Percentiles rank a stretch among this genome's conserved stretches.
These are phyloP conservation scores for Paramecium pentaurelia DNA, from an alignment of 73 alveolate species.

Conservation along the genomic window DNA sequence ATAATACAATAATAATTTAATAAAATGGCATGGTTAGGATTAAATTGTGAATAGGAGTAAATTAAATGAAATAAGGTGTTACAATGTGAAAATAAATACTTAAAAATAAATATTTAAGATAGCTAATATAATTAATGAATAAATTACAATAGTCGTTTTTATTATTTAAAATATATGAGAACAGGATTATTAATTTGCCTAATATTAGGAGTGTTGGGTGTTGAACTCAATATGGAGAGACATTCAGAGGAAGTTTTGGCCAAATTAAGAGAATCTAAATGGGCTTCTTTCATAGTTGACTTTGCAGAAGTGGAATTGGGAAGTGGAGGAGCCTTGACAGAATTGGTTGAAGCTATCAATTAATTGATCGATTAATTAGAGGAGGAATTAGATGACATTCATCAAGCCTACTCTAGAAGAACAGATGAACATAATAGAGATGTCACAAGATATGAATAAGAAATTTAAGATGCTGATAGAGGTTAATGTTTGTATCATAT, in stretches of 20 bases:
- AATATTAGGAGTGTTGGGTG: neutral
- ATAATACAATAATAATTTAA: too few species aligned
- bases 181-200: neutral
- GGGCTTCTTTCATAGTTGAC: conserved; percentile 31
- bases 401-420: conserved; percentile 27
- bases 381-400: conserved; percentile 14
- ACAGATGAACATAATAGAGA: conserved; percentile 49
- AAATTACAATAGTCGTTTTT: conserved; percentile 3
- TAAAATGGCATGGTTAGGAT: too few species aligned
- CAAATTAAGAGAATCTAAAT: neutral
- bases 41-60: too few species aligned
- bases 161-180: neutral
- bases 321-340: conserved; percentile 35
- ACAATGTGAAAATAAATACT: neutral
- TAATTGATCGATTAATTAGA: conserved; percentile 9
- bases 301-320: neutral
- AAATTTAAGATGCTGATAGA: conserved; percentile 42
- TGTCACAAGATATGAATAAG: conserved; percentile 47
- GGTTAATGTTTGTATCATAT: neutral
- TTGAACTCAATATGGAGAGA: conserved; percentile 34
- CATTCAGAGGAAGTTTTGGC: neutral
- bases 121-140: neutral
- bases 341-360: conserved; percentile 9
- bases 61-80: neutral
- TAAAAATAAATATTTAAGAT: neutral